A percentile compares a stretch with the other conserved stretches of the same genome.
These are phyloP conservation scores for Camellia oleifera DNA, from an alignment of 179 eudicot species.

Conservation along the genomic window DNA sequence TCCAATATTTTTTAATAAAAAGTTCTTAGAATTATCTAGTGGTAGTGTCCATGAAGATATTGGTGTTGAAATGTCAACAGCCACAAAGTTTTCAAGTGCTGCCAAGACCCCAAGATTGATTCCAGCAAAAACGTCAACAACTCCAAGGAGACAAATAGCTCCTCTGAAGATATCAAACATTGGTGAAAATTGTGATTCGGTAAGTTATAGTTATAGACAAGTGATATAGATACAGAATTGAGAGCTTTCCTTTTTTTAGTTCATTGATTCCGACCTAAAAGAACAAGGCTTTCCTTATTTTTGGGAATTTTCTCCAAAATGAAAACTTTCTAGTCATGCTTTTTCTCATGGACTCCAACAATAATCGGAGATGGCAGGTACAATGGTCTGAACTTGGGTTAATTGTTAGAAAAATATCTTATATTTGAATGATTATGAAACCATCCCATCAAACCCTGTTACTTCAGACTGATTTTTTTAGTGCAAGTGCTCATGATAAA, in stretches of 20 bases:
- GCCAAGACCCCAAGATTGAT: constrained; percentile 46
- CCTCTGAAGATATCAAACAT: constrained; percentile 49
- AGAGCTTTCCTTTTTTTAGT: neutral
- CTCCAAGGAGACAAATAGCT: constrained; percentile 51
- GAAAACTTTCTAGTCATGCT: neutral
- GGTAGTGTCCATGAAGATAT: constrained; percentile 53
- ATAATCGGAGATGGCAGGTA: no score
- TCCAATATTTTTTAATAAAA: constrained; percentile 36
- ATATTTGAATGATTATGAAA: neutral
- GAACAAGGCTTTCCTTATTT: neutral
- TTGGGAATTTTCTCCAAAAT: no score
- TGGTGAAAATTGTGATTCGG: constrained; percentile 50
- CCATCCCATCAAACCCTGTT: neutral
- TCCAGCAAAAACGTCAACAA: constrained; percentile 47
- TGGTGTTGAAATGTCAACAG: constrained; percentile 40
- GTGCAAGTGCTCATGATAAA: neutral
- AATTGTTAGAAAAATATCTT: neutral
- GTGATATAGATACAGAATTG: neutral
- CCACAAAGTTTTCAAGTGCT: constrained; percentile 37
- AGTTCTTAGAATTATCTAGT: constrained; percentile 45
- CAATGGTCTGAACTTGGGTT: neutral
- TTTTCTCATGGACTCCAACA: neutral
- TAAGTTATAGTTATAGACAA: constrained; percentile 28
- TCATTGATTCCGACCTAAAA: neutral
- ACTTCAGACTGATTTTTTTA: neutral